phyloP scores from a whole-genome alignment of 768 basidiomycete genomes.

The Leccinellum luteum region DNA sequence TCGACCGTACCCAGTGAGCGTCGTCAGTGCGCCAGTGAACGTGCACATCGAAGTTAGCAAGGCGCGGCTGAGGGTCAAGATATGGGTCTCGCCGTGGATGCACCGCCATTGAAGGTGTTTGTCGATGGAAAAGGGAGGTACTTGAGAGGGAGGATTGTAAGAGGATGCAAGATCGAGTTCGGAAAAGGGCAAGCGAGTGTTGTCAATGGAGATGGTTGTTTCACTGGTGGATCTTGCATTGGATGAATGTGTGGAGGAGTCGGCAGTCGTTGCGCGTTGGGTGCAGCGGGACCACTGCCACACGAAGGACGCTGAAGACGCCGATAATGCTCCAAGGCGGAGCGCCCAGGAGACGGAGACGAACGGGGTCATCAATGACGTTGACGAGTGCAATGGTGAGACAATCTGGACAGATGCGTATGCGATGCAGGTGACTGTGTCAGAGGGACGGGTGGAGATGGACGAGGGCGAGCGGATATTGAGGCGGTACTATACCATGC shows the following conservation, averaged over 20 bases:
- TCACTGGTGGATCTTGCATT: constrained; percentile 87
- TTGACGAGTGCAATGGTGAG: constrained; percentile 1
- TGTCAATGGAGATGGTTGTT: constrained; percentile 87
- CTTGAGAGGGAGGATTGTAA: too few species aligned
- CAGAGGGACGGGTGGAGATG: constrained; percentile 47
- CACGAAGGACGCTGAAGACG: background rate
- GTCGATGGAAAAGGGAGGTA: background rate
- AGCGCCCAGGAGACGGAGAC: background rate
- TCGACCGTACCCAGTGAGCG: constrained; percentile 78
- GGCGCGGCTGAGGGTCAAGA: constrained; percentile 65
- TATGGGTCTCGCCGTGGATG: constrained; percentile 64
- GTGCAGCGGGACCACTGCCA: background rate
- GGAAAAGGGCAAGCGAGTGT: constrained; percentile 24
- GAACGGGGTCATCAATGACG: constrained; percentile 17
- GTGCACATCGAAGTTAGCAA: constrained; percentile 75
- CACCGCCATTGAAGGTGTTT: constrained; percentile 13
- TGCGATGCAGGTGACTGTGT: constrained; percentile 42
- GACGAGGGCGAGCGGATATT: constrained; percentile 50
- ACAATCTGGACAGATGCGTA: constrained; percentile 28
- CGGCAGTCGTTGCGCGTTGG: constrained; percentile 1
- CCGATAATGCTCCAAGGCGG: too few species aligned
- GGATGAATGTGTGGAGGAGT: constrained; percentile 28
- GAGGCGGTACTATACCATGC: constrained; percentile 46
- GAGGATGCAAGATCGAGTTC: background rate
- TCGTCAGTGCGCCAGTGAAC: constrained; percentile 63